Evolutionary conservation across 2,329 filamentous ascomycete species (phyloP), one percentile per base, ranked within the genome.

Genomic region (Xylariales sp.): DNA sequence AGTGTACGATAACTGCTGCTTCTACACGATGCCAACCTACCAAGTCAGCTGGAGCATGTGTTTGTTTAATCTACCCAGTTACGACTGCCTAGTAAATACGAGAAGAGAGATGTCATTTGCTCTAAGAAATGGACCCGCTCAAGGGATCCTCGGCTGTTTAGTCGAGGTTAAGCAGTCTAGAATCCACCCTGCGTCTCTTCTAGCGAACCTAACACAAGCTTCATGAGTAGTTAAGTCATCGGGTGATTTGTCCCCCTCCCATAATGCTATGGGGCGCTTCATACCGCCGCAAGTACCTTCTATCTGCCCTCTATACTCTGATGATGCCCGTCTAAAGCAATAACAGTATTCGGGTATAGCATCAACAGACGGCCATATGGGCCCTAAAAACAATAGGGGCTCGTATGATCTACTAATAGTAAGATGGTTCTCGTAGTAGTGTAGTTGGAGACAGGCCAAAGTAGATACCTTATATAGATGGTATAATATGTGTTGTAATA

Each of bases 361-460:
- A 58, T 58, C 28, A 49, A 49, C 18, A 30, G 53, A 41, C 50
- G 46, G 55, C 34, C 12, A 60, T 28, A 65, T 52, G 36, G 53
- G 53, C 30, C 45, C 50, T 52, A 5, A 18, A 9, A 18, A 45
- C 41, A 60, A 50, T 59, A 60, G 55, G 60, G 46, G 60, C 65
- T 67, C 65, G 65, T 67, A 67, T 45, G 65, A 64, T 67, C 41
- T 8, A 23, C 23, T 23, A 23, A 23, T 23, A 23, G 23, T 23
- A 59, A 45, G 36, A 30, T 18, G 16, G 46, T 28, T 28, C 23
- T 16, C 23, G 62, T 58, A n/a, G 60, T 67, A 60, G 55, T 23
- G 54, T 58, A 45, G 65, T 67, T 67, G 61, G 65, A 67, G 65
- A 67, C 49, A 18, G 7, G 18, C 49, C 32, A 34, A 66, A 46